Conservation (phyloP, 1,284 basidiomycete species). For the Heterobasidion occidentale region DNA sequence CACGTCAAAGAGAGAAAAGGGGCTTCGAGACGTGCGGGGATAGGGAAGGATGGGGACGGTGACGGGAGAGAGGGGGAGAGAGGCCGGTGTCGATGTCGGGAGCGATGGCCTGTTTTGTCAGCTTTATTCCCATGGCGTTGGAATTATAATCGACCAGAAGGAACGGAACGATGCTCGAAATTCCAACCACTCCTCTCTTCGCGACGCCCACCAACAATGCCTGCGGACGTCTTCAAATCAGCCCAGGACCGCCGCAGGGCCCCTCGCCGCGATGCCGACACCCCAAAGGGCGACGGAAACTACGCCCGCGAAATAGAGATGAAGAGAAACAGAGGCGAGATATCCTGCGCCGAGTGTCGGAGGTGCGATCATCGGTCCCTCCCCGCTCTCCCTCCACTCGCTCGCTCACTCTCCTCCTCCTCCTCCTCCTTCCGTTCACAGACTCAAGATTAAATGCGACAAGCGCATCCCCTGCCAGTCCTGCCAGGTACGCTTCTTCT, state of each 20-base stretch:
- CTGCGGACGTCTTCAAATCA: neutral
- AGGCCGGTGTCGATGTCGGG: neutral
- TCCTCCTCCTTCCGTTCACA: slow-evolving; percentile 18
- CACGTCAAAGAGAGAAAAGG: too few relatives aligned
- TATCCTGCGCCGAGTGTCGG: slow-evolving; percentile 62
- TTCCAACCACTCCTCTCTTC: neutral
- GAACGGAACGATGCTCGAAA: neutral
- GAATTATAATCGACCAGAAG: neutral
- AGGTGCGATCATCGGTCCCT: slow-evolving; percentile 33
- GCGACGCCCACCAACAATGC: neutral
- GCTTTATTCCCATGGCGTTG: neutral
- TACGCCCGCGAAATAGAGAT: slow-evolving; percentile 24
- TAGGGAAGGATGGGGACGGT: neutral
- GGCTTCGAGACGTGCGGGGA: too few relatives aligned
- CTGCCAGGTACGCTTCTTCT: slow-evolving; percentile 39
- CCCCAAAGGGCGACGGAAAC: slow-evolving; percentile 20
- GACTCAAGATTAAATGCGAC: slow-evolving; percentile 71
- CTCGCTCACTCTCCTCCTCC: neutral
- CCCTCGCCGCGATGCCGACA: slow-evolving; percentile 19
- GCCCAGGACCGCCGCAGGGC: slow-evolving; percentile 13
- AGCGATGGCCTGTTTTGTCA: neutral
- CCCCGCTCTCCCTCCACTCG: neutral
- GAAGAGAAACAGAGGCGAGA: slow-evolving; percentile 26
- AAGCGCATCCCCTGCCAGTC: slow-evolving; percentile 69
- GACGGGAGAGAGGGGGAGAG: neutral